Percentiles rank a stretch among this genome's conserved stretches.
Conservation (phyloP, 495 filamentous ascomycete genomes). For the Neurospora sp. region DNA sequence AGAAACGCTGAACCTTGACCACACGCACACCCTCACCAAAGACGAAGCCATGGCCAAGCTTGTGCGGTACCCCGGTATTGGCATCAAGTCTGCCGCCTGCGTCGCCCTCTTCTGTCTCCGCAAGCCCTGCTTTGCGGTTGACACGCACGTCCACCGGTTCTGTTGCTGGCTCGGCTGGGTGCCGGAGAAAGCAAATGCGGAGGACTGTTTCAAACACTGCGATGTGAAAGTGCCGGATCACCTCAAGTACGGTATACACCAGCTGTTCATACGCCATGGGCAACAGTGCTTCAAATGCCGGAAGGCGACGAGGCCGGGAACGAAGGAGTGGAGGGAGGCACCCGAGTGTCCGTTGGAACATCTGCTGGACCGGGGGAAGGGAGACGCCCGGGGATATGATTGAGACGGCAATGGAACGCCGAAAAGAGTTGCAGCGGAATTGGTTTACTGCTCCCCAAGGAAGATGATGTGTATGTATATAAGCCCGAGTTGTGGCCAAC, state of each 20-base stretch:
- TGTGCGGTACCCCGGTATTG: conserved; percentile 72
- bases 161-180: conserved; percentile 83
- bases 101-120: conserved; percentile 72
- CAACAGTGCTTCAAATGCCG: conserved; percentile 69
- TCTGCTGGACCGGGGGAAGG: conserved; percentile 27
- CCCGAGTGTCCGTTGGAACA: conserved; percentile 37
- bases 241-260: conserved; percentile 82
- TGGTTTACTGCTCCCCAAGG: background rate
- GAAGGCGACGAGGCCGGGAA: conserved; percentile 38
- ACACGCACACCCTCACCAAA: conserved; percentile 56
- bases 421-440: background rate
- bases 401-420: background rate
- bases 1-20: conserved; percentile 54
- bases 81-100: conserved; percentile 85
- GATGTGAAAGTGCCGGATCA: conserved; percentile 75
- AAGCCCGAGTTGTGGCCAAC: background rate
- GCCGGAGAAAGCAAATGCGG: conserved; percentile 48
- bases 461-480: background rate
- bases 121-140: conserved; percentile 71
- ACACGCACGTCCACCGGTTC: conserved; percentile 76
- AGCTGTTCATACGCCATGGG: conserved; percentile 80
- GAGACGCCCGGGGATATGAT: background rate
- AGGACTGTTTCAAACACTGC: conserved; percentile 68
- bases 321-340: conserved; percentile 31
- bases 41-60: conserved; percentile 66